These are phyloP conservation scores for Trichocladium uniseriatum DNA, from an alignment of 495 filamentous ascomycete species.

Conservation along the genomic window DNA sequence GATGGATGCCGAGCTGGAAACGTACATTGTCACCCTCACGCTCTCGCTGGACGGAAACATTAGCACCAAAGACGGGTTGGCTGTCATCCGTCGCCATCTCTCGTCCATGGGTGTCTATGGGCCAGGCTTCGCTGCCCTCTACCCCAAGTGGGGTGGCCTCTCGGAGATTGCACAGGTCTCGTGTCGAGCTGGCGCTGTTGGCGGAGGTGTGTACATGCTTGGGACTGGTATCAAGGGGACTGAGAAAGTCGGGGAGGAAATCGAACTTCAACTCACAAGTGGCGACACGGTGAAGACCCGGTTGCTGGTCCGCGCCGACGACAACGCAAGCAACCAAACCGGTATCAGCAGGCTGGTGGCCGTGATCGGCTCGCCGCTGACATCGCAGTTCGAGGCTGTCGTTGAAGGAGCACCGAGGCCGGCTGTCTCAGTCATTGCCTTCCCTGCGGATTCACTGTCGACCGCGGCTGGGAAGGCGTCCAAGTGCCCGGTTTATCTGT, in stretches of 20 bases:
- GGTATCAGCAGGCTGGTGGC: conserved; percentile 42
- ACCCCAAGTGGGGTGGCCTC: conserved; percentile 85
- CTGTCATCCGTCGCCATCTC: conserved; percentile 71
- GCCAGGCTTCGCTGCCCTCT: conserved; percentile 72
- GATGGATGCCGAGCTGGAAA: conserved; percentile 57
- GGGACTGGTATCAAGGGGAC: conserved; percentile 50
- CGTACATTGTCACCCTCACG: conserved; percentile 69
- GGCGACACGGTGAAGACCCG: conserved; percentile 51
- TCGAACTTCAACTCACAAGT: conserved; percentile 48
- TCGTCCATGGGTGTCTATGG: conserved; percentile 80
- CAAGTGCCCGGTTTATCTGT: conserved; percentile 56
- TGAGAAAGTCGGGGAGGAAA: conserved; percentile 9
- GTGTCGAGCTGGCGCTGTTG: conserved; percentile 85
- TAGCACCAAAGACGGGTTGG: conserved; percentile 51
- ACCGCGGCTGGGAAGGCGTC: conserved; percentile 27
- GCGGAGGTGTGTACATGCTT: conserved; percentile 84
- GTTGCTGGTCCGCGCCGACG: conserved; percentile 42
- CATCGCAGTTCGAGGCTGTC: conserved; percentile 55
- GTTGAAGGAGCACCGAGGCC: conserved; percentile 66
- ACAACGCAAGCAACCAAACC: conserved; percentile 15
- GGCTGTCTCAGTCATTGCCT: conserved; percentile 64
- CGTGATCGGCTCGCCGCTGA: conserved; percentile 59
- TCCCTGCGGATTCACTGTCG: conserved; percentile 48
- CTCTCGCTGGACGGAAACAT: conserved; percentile 52
- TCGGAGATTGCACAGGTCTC: conserved; percentile 90